Evolutionary conservation across 2,329 filamentous ascomycete genomes (phyloP), one percentile per base, ranked within the genome.

Genomic region (Claviceps citrina): DNA sequence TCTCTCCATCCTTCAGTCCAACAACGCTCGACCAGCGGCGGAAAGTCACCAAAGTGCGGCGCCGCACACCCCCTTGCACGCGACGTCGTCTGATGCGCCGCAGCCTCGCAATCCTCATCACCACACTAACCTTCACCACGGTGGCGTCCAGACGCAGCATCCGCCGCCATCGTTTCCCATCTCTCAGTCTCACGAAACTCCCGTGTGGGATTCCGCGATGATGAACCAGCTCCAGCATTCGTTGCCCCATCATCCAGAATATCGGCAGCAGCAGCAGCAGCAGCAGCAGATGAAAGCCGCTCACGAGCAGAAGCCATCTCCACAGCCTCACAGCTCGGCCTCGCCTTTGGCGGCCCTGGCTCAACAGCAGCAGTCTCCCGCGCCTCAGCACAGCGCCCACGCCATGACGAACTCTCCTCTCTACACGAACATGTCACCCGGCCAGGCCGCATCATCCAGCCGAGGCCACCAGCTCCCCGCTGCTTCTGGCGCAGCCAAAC

Each of bases 31-130:
- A 37, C 39, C 47, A 10, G 39, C 44, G 36, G 41, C 43, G 18
- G 13, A 42, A n/a, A 31, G 42, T 41, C 48, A 48, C 28, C 37
- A 45, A 30, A 42, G 46, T 28, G 32, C 41, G 41, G 51, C 56
- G 44, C 67, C 64, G 31, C 66, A 67, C 38, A 73, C 71, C 5
- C 70, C 74, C 7, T 55, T 72, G 25, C 72, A 80, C 12, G 70
- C 75, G 44, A 62, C 65, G 15, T 58, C 65, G 38, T 53, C 56
- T 5, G 64, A 70, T 20, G 64, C 68, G 18, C 54, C 67, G 22
- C 67, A 71, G 51, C 73, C 76, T 12, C 63, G 61, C 31, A 73
- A 70, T 31, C 74, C 76, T 6, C 74, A 77, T 51, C 67, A 71
- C 41, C 68, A 71, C 38, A 63, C 68, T 12, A 54, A 59, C 31